Base-by-base conservation (phyloP, 2,329 filamentous ascomycete genomes). In the Ceratocystis smalleyi region DNA sequence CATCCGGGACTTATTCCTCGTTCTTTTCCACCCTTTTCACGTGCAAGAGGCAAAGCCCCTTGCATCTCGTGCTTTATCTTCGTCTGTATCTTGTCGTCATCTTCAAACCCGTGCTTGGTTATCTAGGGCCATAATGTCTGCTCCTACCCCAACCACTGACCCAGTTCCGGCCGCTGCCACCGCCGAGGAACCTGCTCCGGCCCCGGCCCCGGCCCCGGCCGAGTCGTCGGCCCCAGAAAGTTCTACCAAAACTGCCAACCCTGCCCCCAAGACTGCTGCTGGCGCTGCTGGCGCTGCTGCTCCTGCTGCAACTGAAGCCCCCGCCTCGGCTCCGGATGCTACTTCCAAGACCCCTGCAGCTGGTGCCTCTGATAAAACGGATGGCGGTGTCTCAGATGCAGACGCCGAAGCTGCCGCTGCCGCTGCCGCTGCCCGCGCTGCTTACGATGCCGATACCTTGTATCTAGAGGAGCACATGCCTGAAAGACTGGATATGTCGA, bases 401-500 rank as follows among this genome's bases (percentile, higher is more conserved):
- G 51, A 61, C 12, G n/a, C 64, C 32, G 61, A 43, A 5, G 27
- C 40, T 17, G 22, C 61, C 8, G 54, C 61, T 35, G 32, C 32
- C 10, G 8, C 8, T 10, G 27, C 40, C 7, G 22, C 61, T 19
- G 54, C 61, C 24, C 61, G 35, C 12, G 65, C 65, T 12, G 61
- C 62, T 43, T 66, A 66, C 32, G 65, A 66, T 7, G 62, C 61
- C 5, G 65, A 66, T 27, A 64, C 65, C 19, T 49, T 66, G 22
- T 66, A 66, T 19, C 65, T 66, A 6, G 65, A 66, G 27, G 65
- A 66, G 47, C 65, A 66, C 57, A 64, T 66, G 65, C 65, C 65
- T 15, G 57, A 66, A 15, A 35, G 61, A 10, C 62, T 66, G 22
- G 65, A 66, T 49, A 61, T 66, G 45, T 66, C 65, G 27, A 66